Conservation (phyloP, 768 basidiomycete genomes). For the Serpula lacrymans region DNA sequence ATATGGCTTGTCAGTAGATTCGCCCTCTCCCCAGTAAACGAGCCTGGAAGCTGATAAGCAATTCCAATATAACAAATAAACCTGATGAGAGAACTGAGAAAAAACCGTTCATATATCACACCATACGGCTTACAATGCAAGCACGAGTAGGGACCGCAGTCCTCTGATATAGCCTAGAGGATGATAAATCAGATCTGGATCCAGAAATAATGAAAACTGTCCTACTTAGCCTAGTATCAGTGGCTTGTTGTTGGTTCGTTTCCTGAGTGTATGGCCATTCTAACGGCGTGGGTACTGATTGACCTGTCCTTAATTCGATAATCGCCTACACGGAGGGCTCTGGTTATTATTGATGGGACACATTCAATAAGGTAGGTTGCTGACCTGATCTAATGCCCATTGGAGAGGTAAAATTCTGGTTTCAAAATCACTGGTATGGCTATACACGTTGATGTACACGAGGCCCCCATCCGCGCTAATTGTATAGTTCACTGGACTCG, state of each 20-base stretch:
- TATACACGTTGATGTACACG: conserved; percentile 57
- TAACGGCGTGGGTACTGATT: conserved; percentile 50
- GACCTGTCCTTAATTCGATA: conserved; percentile 63
- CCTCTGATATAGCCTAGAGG: conserved; percentile 58
- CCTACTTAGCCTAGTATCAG: conserved; percentile 53
- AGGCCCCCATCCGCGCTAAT: conserved; percentile 67
- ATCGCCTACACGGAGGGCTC: conserved; percentile 48
- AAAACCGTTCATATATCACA: conserved; percentile 1
- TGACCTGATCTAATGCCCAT: conserved; percentile 72
- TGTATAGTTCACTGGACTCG: conserved; percentile 57
- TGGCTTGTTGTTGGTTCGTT: conserved; percentile 62
- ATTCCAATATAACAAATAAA: conserved; percentile 74
- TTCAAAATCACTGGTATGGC: conserved; percentile 69
- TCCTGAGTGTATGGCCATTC: conserved; percentile 73
- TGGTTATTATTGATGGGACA: neutral
- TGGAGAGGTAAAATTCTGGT: conserved; percentile 66
- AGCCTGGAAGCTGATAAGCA: conserved; percentile 73
- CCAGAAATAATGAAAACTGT: conserved; percentile 6
- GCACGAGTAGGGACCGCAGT: conserved; percentile 55
- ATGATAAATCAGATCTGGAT: conserved; percentile 6
- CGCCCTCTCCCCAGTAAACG: conserved; percentile 64
- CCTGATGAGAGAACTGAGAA: conserved; percentile 26
- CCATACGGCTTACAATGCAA: conserved; percentile 52
- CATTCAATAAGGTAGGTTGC: neutral
- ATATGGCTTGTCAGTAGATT: conserved; percentile 64